A percentile compares a stretch with the other conserved stretches of the same genome.
phyloP scores from a whole-genome alignment of 2,329 filamentous ascomycete species.

The Xylariaceae sp. region DNA sequence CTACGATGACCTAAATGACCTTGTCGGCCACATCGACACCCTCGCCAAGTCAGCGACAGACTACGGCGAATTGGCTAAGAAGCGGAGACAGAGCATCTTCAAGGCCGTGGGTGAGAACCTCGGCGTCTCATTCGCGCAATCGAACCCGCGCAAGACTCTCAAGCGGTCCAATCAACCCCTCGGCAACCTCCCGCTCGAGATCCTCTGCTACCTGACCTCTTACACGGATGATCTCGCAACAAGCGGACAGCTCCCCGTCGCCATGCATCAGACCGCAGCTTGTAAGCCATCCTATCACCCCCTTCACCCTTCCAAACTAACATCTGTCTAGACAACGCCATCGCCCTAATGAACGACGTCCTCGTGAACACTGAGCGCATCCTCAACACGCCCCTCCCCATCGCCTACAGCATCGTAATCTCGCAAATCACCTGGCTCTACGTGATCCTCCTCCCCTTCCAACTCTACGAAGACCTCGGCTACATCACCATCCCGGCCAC shows the following conservation, averaged over 20 bases:
- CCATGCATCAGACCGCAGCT: slow-evolving; percentile 55
- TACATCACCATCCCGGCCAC: slow-evolving; percentile 78
- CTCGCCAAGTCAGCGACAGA: slow-evolving; percentile 57
- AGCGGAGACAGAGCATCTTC: slow-evolving; percentile 45
- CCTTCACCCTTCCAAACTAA: neutral
- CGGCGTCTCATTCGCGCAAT: slow-evolving; percentile 68
- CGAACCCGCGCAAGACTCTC: slow-evolving; percentile 71
- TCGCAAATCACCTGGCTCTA: slow-evolving; percentile 84
- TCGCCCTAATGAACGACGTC: slow-evolving; percentile 65
- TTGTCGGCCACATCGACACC: slow-evolving; percentile 68
- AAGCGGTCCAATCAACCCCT: slow-evolving; percentile 68
- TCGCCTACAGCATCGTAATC: slow-evolving; percentile 80
- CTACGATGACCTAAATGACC: slow-evolving; percentile 66
- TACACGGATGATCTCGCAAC: slow-evolving; percentile 59
- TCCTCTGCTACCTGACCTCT: slow-evolving; percentile 64
- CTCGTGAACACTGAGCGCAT: slow-evolving; percentile 70
- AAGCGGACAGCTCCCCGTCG: slow-evolving; percentile 50
- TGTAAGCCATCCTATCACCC: slow-evolving; percentile 27
- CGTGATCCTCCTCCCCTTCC: slow-evolving; percentile 74
- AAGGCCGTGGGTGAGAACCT: slow-evolving; percentile 67
- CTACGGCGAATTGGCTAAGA: slow-evolving; percentile 38
- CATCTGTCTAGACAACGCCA: slow-evolving; percentile 44
- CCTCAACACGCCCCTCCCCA: slow-evolving; percentile 73
- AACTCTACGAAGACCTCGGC: slow-evolving; percentile 57
- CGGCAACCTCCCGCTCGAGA: slow-evolving; percentile 79